These are phyloP conservation scores for Microstegium vimineum DNA, from an alignment of 176 grass and related monocot genomes.

Conservation along the genomic window DNA sequence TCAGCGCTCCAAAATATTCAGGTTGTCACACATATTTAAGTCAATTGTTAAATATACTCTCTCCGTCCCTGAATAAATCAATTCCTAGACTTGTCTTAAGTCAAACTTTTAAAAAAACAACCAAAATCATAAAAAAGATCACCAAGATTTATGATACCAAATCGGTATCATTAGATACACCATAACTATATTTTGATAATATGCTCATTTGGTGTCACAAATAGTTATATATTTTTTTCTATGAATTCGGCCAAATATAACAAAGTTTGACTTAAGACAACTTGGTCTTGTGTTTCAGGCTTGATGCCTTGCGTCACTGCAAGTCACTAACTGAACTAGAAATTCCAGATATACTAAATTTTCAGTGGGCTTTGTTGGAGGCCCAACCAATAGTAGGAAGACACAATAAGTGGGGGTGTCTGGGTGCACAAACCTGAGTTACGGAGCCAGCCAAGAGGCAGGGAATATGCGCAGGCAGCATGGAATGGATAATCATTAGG, in stretches of 20 bases:
- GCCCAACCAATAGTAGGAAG: background rate
- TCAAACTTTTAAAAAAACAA: background rate
- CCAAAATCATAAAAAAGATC: background rate
- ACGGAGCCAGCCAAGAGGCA: background rate
- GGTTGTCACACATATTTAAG: background rate
- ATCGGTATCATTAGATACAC: background rate
- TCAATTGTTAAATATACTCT: background rate
- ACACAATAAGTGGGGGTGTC: background rate
- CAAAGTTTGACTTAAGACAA: background rate
- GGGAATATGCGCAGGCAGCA: background rate
- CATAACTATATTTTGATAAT: background rate
- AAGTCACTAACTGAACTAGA: background rate
- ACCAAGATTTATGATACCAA: background rate
- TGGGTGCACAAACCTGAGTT: background rate
- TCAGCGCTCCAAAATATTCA: constrained; percentile 19
- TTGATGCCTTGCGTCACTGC: background rate
- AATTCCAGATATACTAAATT: background rate
- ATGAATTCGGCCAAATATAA: background rate
- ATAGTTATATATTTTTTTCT: background rate
- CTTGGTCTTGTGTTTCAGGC: background rate
- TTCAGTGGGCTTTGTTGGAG: background rate
- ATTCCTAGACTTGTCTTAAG: background rate
- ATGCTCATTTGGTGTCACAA: background rate
- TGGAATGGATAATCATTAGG: background rate
- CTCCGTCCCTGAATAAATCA: background rate